phyloP scores from a whole-genome alignment of 495 filamentous ascomycete species.

The Pyrenula aspistea region DNA sequence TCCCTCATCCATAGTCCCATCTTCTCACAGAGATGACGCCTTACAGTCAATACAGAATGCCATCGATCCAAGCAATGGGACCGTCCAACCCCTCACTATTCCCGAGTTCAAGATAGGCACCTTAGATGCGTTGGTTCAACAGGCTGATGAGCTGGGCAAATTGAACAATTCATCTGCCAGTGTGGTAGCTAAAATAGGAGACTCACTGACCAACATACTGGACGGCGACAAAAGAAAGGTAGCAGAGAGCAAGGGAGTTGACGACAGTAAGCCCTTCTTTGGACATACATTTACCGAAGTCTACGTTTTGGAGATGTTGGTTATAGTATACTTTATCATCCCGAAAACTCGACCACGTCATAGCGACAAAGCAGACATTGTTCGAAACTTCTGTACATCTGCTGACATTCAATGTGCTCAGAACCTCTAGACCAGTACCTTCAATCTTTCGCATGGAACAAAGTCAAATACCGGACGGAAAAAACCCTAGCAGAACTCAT shows the following conservation, averaged over 20 bases:
- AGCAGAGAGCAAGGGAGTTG: constrained; percentile 81
- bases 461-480: constrained; percentile 89
- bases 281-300: background rate
- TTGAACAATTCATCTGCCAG: constrained; percentile 66
- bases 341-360: too few relatives aligned
- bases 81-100: constrained; percentile 65
- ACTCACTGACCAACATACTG: constrained; percentile 68
- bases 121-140: constrained; percentile 88
- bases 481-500: constrained; percentile 76
- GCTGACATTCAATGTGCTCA: constrained; percentile 18
- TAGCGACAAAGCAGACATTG: too few relatives aligned
- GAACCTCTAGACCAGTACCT: constrained; percentile 92
- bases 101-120: constrained; percentile 97
- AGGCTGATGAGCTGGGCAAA: constrained; percentile 91
- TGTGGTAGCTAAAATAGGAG: constrained; percentile 78
- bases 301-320: too few relatives aligned
- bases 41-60: constrained; percentile 58
- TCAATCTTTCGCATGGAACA: constrained; percentile 85
- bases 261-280: constrained; percentile 61
- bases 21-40: constrained; percentile 70
- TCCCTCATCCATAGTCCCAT: constrained; percentile 59
- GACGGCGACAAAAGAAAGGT: constrained; percentile 75
- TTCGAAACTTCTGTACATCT: too few relatives aligned
- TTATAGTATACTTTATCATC: too few relatives aligned
- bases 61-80: constrained; percentile 62